Evolutionary conservation across 2,329 filamentous ascomycete species (phyloP), one percentile per base, ranked within the genome.

Genomic region (Ascomycota sp.): DNA sequence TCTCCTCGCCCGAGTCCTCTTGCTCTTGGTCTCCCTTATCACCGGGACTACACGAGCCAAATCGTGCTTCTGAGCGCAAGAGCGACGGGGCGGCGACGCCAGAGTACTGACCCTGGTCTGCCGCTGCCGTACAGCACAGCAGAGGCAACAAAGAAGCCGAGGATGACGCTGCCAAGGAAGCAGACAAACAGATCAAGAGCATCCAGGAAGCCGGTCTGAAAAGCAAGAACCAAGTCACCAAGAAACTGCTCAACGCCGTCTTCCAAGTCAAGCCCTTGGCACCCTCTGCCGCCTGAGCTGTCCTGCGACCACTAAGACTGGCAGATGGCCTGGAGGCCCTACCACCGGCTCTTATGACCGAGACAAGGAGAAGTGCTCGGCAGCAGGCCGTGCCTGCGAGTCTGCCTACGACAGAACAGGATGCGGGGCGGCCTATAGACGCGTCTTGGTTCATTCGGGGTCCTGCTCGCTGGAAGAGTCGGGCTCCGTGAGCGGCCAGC

Each of bases 61-160:
- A n/a, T n/a, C n/a, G n/a, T n/a, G n/a, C n/a, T n/a, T n/a, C n/a
- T n/a, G n/a, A n/a, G n/a, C n/a, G n/a, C n/a, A n/a, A n/a, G n/a
- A n/a, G n/a, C n/a, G n/a, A n/a, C n/a, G n/a, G n/a, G n/a, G n/a
- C n/a, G n/a, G n/a, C n/a, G n/a, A n/a, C n/a, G n/a, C n/a, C n/a
- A n/a, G n/a, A n/a, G n/a, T n/a, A n/a, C n/a, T n/a, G n/a, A n/a
- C n/a, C n/a, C n/a, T n/a, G n/a, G n/a, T n/a, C n/a, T n/a, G 8
- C 13, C 7, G 2, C 8, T 27, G 6, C 15, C 11, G 11, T 7
- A 41, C 43, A 95, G 86, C 86, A 98, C 60, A 76, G 79, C 44
- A 80, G 80, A 53, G 85, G 85, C 46, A 94, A 94, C 66, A 59
- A 70, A 49, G 65, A 72, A 41, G 77, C 79, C 40, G 78, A 86